Base-by-base conservation (phyloP, 2,329 filamentous ascomycete genomes). In the Stachybotrys elegans region DNA sequence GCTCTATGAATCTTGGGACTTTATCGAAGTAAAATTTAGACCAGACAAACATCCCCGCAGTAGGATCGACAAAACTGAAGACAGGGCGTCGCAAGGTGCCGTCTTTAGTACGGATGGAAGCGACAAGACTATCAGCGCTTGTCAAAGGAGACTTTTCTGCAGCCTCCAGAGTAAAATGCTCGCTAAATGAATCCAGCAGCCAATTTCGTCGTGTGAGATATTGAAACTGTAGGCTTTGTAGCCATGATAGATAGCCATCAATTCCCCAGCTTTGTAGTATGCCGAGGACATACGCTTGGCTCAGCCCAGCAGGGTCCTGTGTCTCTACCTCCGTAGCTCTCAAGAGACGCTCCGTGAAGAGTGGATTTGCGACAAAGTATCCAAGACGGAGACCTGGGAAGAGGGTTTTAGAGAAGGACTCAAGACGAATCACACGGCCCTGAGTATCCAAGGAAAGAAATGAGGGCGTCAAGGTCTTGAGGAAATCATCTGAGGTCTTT, bases 171-270 rank as follows among this genome's bases (percentile, higher is more conserved):
- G 40, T 42, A 19, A 60, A 59, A 8, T 49, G 21, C 2, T 42
- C 14, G 13, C 45, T 31, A 25, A 60, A 86, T 0, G 83, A 81
- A 16, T 71, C 66, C 12, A 87, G 68, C 43, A 89, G 76, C 42
- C 75, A 74, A 57, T 88, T 75, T 40, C 86, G 69, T 29, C 86
- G 75, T 39, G 67, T 66, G 2, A 84, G 86, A 61, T 89, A 90
- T 57, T 84, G 73, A 59, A 80, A 66, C 42, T 84, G 78, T 44
- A 90, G 70, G 60, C 81, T 72, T 47, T 87, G 79, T 42, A 90
- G 69, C 86, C 86, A 90, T 59, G 83, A 76, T 6, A 90, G 62
- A 58, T 86, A 90, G n/a, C 85, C 85, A 2, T 71, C 66, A 52
- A 88, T 83, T 12, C 83, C 84, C 86, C 86, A 90, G 49, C 78